Base-by-base conservation (phyloP, 805 yeast species). In the Zygoascus biomembranicola region DNA sequence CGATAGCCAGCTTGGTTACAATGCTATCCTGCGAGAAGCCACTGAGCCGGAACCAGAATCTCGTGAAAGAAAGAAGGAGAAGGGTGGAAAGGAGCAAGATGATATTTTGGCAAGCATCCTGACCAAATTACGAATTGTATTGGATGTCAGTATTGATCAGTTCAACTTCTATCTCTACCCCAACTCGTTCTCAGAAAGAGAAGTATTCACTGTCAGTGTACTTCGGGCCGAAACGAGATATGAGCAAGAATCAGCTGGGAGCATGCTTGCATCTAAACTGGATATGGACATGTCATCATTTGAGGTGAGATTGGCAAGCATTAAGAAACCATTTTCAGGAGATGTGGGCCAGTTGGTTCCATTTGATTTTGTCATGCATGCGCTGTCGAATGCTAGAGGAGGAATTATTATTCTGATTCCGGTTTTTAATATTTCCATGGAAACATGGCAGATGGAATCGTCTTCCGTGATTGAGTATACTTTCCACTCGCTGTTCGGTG, bases 361-460 rank as follows among this genome's bases (percentile, higher is more conserved):
- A 20, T 75, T 72, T 2, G 79, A 77, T 26, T 88, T 84, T 67
- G 76, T 82, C 41, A 59, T 66, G 6, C 74, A 77, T 59, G 58
- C 63, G 20, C 81, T 90, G 0, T 66, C 70, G 10, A 72, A 76
- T 32, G 85, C 92, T 0, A 69, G 72, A 35, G 97, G 97, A 1
- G 97, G 97, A 18, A 76, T 79, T 2, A 87, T 92, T 26, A 80
- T 90, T 53, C 77, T 79, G 9, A 82, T 90, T 63, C 98, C 99
- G 0, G 79, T 88, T 14, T 76, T 89, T 58, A 73, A 73, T 51
- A 77, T 92, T 16, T 69, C 78, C 6, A 90, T 90, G 97, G 78
- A 82, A 48, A 82, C 95, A 0, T 78, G 80, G 72, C 90, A 88
- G 61, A 72, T 72, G 28, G 43, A 51, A 20, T 69, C 75, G 10